Conservation (phyloP, 345 rosid species). For the Ceriops decandra region DNA sequence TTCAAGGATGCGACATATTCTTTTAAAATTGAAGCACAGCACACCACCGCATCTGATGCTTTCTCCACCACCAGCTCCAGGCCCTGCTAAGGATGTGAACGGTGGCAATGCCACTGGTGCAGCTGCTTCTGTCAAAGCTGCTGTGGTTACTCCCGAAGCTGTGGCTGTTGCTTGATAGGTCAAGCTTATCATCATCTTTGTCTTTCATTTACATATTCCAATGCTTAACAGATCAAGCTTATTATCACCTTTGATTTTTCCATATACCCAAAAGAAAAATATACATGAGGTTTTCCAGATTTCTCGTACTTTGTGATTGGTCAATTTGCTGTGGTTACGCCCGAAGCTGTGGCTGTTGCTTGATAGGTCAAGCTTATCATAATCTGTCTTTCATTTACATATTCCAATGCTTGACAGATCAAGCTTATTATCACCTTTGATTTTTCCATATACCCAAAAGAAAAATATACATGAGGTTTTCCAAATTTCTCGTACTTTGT, state of each 20-base stretch:
- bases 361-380: constrained; percentile 19
- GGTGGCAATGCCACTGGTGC: constrained; percentile 13
- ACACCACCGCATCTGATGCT: constrained; percentile 65
- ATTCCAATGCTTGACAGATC: constrained; percentile 31
- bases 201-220: constrained; percentile 6
- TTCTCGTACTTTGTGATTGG: not conserved
- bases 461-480: constrained; percentile 5
- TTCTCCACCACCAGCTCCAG: constrained; percentile 39
- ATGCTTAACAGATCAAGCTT: constrained; percentile 33
- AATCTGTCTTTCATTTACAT: constrained; percentile 3
- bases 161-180: constrained; percentile 45
- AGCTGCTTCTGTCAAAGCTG: constrained; percentile 15
- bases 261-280: not conserved
- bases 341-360: constrained; percentile 49
- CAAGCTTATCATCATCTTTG: not conserved
- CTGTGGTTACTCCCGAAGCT: constrained; percentile 27
- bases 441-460: too few species aligned
- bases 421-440: not conserved
- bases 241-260: not conserved
- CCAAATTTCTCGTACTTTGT: not conserved
- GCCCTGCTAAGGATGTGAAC: constrained; percentile 32
- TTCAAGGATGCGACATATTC: constrained; percentile 69
- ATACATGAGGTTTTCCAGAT: constrained; percentile 1
- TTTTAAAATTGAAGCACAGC: constrained; percentile 59
- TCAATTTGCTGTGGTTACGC: not conserved